Evolutionary conservation across 2,329 filamentous ascomycete genomes (phyloP), one percentile per base, ranked within the genome.

Genomic region (Aspergillus eucalypticola): DNA sequence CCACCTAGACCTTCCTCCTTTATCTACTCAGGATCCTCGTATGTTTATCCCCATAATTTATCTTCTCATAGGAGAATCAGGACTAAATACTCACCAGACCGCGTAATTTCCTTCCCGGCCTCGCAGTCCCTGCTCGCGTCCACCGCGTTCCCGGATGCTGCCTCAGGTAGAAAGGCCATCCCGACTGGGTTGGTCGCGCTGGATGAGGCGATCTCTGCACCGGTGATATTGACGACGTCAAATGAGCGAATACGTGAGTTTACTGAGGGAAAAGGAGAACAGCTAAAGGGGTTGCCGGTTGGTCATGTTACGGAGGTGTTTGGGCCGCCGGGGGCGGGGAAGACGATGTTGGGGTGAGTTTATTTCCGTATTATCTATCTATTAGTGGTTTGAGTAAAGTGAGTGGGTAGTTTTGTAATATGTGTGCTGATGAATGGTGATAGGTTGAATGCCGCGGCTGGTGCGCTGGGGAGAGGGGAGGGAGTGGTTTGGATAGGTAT

Each of bases 281-380:
- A 13, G 65, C 25, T 39, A 53, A 82, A 84, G 17, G 92, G 92
- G 3, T 81, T 96, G 51, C 84, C 84, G 61, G 86, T 88, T 59
- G 91, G 92, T 13, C 90, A 92, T 73, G 83, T 96, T 44, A 90
- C 90, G 3, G 94, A 98, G 75, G 79, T 96, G 53, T 96, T 91
- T 84, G 94, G 94, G 0, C 92, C 93, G 10, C 89, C 91, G 8
- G 93, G 92, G 1, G 86, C 86, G 25, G 94, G 93, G 29, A 97
- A 96, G 81, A 96, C 92, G 3, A 83, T 89, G 11, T 80, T 97
- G 67, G 90, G 88, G 90, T 94, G 81, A 78, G 86, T 78, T 51
- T 60, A 19, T 21, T 55, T 48, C 65, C 65, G 42, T 21, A 21
- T 5, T 5, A 21, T 10, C 7, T 2, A 5, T 44, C 11, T 8